Evolutionary conservation across 257 asterid species (phyloP).

Genomic region (Plantago ovata): DNA sequence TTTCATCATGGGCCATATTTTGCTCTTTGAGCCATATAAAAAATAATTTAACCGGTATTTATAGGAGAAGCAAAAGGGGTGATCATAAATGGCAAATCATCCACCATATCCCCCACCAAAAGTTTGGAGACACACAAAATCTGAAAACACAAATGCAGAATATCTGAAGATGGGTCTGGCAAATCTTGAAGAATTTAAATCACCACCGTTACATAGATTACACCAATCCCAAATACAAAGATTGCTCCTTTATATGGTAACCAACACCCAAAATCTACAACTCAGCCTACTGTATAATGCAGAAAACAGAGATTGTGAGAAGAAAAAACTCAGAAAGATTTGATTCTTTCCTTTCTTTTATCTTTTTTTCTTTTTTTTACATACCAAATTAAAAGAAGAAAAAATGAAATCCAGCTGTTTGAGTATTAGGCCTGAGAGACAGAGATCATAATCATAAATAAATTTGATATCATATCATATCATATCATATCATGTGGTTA

Average conservation of each 20-base stretch:
- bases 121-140: constrained; percentile 38
- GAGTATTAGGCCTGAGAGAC: too few relatives aligned
- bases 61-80: constrained; percentile 27
- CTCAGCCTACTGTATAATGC: constrained; percentile 24
- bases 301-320: constrained; percentile 8
- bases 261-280: constrained; percentile 26
- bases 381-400: too few relatives aligned
- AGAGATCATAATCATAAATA: too few relatives aligned
- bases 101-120: constrained; percentile 39
- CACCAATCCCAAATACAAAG: constrained; percentile 28
- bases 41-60: constrained; percentile 23
- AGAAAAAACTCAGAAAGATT: constrained; percentile 8
- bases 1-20: constrained; percentile 63
- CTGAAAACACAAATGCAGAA: constrained; percentile 26
- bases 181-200: constrained; percentile 27
- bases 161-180: constrained; percentile 32
- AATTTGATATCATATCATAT: too few relatives aligned
- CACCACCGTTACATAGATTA: constrained; percentile 32
- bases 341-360: neutral
- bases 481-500: too few relatives aligned
- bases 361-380: too few relatives aligned
- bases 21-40: constrained; percentile 41
- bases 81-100: constrained; percentile 28
- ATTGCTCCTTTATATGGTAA: constrained; percentile 34
- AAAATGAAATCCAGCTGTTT: too few relatives aligned